Conservation (phyloP, 352 stramenopile species). For the Halophytophthora batemanensis region DNA sequence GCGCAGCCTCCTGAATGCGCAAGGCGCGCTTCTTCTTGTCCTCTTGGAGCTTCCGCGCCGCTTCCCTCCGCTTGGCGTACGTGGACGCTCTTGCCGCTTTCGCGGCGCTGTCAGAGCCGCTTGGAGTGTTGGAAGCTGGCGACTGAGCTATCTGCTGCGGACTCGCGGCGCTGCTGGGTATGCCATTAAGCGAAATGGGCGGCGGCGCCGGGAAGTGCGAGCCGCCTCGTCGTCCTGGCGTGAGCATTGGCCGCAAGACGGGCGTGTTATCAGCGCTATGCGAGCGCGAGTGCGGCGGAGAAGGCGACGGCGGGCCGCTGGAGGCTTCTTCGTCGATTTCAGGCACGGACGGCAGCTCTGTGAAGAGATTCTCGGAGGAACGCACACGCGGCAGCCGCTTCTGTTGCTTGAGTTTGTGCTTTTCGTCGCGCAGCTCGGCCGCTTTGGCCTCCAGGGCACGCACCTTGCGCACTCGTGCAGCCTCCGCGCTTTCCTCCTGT, state of each 20-base stretch:
- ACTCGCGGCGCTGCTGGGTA: constrained; percentile 22
- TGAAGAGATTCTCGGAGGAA: constrained; percentile 38
- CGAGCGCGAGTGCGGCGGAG: constrained; percentile 22
- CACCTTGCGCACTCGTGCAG: constrained; percentile 14
- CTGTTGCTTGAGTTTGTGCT: constrained; percentile 28
- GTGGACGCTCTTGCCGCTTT: constrained; percentile 22
- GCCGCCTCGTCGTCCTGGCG: constrained; percentile 8
- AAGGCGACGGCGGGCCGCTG: constrained; percentile 21
- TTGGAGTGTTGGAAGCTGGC: constrained; percentile 16
- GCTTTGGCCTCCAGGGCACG: constrained; percentile 12
- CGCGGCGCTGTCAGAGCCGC: constrained; percentile 18
- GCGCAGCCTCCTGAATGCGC: constrained; percentile 50
- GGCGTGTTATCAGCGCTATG: constrained; percentile 24
- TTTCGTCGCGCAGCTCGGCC: constrained; percentile 18
- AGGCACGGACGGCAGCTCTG: constrained; percentile 36
- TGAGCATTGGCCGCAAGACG: constrained; percentile 11
- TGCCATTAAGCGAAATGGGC: constrained; percentile 23
- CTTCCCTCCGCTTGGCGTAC: constrained; percentile 60
- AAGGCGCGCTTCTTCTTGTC: constrained; percentile 68
- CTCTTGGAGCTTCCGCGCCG: constrained; percentile 61
- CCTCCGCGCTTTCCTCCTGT: constrained; percentile 1
- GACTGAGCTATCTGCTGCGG: constrained; percentile 16
- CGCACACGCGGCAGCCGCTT: constrained; percentile 11
- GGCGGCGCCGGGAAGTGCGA: constrained; percentile 17
- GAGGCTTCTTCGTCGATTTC: constrained; percentile 51